Conservation (phyloP, 768 basidiomycete species). For the Cantharellus cinnabarinus region DNA sequence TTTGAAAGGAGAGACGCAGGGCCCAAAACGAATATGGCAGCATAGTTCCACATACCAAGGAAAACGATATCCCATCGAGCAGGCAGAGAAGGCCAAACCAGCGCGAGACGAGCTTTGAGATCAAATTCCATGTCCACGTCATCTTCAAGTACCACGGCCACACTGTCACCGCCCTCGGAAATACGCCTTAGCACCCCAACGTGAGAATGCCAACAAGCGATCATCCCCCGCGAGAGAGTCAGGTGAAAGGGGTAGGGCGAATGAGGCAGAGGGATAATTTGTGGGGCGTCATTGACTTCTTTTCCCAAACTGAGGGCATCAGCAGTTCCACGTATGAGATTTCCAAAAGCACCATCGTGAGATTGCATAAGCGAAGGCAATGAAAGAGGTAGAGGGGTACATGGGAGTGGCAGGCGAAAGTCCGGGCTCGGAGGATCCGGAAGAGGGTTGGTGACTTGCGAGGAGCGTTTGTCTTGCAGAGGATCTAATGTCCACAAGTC, state of each 20-base stretch:
- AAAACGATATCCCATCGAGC: constrained; percentile 53
- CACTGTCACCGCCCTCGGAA: constrained; percentile 15
- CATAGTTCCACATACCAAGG: constrained; percentile 27
- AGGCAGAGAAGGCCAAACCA: constrained; percentile 35
- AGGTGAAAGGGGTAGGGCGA: constrained; percentile 9
- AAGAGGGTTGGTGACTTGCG: constrained; percentile 1
- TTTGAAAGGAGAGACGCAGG: too few species aligned
- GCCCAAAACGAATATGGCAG: neutral
- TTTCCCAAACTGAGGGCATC: neutral
- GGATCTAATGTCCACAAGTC: constrained; percentile 3
- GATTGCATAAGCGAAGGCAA: neutral
- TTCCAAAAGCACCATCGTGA: neutral
- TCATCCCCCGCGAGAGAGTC: constrained; percentile 34
- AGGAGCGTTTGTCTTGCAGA: neutral
- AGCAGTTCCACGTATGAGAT: neutral
- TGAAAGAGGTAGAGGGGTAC: constrained; percentile 19
- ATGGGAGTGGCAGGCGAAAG: constrained; percentile 18
- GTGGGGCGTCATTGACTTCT: neutral
- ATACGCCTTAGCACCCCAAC: constrained; percentile 29
- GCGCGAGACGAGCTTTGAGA: constrained; percentile 22
- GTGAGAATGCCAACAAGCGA: constrained; percentile 61
- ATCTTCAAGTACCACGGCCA: constrained; percentile 48
- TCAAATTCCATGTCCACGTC: constrained; percentile 62
- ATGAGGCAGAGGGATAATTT: neutral
- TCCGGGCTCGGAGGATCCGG: constrained; percentile 4